Percentiles rank a stretch among this genome's conserved stretches.
Conservation (phyloP, 2,329 filamentous ascomycete genomes). For the Coniochaeta sp. region DNA sequence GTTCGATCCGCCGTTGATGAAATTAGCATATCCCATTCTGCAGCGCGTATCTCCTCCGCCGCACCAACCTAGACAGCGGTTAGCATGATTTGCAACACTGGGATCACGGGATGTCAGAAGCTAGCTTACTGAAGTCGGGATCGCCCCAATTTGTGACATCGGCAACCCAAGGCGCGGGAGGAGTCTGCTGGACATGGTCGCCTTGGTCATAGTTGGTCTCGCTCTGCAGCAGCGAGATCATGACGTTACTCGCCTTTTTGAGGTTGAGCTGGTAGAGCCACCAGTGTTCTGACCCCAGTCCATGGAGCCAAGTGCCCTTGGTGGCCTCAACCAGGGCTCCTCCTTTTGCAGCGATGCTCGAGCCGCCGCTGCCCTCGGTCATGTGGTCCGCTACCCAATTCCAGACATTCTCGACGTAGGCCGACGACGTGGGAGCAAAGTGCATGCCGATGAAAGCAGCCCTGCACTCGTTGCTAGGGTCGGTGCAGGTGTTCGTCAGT, state of each 20-base stretch:
- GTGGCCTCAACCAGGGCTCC: slow-evolving; percentile 36
- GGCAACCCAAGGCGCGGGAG: slow-evolving; percentile 30
- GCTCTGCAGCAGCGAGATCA: slow-evolving; percentile 42
- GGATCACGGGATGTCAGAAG: not conserved
- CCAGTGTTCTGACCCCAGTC: slow-evolving; percentile 47
- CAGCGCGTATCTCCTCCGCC: slow-evolving; percentile 26
- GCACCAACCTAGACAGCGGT: slow-evolving; percentile 22
- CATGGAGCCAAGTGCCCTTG: slow-evolving; percentile 42
- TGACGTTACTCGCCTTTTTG: slow-evolving; percentile 38
- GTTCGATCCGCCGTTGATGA: slow-evolving; percentile 31
- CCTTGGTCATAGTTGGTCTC: slow-evolving; percentile 46
- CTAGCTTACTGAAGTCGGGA: slow-evolving; percentile 24
- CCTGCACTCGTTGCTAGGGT: slow-evolving; percentile 29
- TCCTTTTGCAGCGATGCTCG: slow-evolving; percentile 40
- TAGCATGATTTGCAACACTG: not conserved
- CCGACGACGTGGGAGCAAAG: slow-evolving; percentile 34
- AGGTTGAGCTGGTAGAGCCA: slow-evolving; percentile 52
- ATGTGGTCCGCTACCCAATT: slow-evolving; percentile 46
- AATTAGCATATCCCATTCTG: slow-evolving; percentile 34
- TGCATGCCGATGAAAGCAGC: slow-evolving; percentile 41
- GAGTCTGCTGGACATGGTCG: slow-evolving; percentile 24
- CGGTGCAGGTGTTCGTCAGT: slow-evolving; percentile 18
- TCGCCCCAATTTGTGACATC: slow-evolving; percentile 29
- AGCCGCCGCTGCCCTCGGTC: slow-evolving; percentile 35
- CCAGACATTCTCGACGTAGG: slow-evolving; percentile 45